Evolutionary conservation across 176 grass and related monocot species (phyloP).

Genomic region (Lolium perenne): DNA sequence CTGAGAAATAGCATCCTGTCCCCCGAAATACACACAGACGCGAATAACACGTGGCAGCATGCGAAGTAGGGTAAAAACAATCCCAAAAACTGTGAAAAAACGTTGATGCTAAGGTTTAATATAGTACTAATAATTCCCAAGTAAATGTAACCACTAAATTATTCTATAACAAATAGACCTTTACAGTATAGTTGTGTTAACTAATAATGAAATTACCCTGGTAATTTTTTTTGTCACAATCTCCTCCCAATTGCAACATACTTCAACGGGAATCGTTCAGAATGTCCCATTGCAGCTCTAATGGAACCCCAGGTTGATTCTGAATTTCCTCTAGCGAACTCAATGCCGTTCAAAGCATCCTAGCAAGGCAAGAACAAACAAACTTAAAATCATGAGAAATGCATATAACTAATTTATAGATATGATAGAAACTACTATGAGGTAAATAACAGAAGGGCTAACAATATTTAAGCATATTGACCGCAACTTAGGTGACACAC

Average conservation of each 20-base stretch:
- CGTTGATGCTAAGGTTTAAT: no score
- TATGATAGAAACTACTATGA: not conserved
- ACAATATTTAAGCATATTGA: not conserved
- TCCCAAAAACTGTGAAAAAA: no score
- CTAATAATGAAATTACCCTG: conserved; percentile 37
- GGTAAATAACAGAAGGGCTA: not conserved
- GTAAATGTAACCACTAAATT: not conserved
- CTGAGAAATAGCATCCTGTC: no score
- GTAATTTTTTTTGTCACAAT: conserved; percentile 56
- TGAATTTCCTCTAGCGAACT: conserved; percentile 69
- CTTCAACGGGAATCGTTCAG: conserved; percentile 64
- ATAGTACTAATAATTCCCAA: no score
- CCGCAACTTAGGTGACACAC: not conserved
- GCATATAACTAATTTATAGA: not conserved
- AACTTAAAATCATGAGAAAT: not conserved
- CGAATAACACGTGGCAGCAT: no score
- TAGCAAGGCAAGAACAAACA: not conserved
- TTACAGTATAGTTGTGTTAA: not conserved
- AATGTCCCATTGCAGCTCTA: conserved; percentile 75
- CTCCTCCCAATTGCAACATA: conserved; percentile 77
- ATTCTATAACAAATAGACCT: not conserved
- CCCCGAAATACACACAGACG: no score
- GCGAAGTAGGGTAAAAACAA: no score
- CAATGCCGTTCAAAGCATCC: conserved; percentile 71
- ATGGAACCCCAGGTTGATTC: conserved; percentile 69